A percentile compares a stretch with the other conserved stretches of the same genome.
phyloP scores from a whole-genome alignment of 805 yeast species.

The Priceomyces carsonii region DNA sequence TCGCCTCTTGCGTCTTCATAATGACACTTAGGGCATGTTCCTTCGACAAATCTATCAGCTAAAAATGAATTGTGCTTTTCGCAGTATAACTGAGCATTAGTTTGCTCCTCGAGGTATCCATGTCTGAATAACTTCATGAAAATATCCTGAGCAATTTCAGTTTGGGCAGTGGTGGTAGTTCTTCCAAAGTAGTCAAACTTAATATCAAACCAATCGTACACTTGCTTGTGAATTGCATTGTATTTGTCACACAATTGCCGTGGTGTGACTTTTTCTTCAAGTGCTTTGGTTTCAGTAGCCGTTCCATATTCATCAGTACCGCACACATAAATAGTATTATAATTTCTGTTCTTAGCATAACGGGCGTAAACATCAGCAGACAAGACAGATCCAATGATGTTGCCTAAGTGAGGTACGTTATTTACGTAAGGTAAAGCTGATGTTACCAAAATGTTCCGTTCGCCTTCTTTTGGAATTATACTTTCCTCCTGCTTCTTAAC shows the following conservation, averaged over 20 bases:
- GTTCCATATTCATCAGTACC: constrained; percentile 99
- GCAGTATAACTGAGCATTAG: constrained; percentile 89
- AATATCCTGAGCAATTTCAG: constrained; percentile 93
- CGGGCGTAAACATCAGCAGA: constrained; percentile 93
- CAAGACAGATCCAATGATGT: constrained; percentile 91
- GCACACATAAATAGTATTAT: constrained; percentile 82
- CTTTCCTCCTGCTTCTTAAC: constrained; percentile 30
- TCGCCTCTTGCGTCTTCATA: constrained; percentile 99
- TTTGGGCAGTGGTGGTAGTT: constrained; percentile 89
- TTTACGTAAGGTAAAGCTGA: constrained; percentile 98
- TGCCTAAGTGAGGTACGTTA: constrained; percentile 98
- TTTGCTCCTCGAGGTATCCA: constrained; percentile 79
- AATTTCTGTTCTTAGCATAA: constrained; percentile 84
- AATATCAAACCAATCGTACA: constrained; percentile 96
- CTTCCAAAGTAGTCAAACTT: constrained; percentile 95
- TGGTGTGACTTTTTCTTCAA: constrained; percentile 91
- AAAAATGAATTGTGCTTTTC: constrained; percentile 85
- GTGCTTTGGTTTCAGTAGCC: constrained; percentile 97
- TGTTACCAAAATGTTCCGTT: constrained; percentile 83
- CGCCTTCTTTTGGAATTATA: constrained; percentile 61
- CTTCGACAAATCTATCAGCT: constrained; percentile 97
- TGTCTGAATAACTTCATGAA: constrained; percentile 76
- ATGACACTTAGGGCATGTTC: constrained; percentile 92
- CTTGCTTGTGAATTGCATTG: constrained; percentile 80
- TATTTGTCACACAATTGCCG: constrained; percentile 88